A percentile compares a stretch with the other conserved stretches of the same genome.
These are phyloP conservation scores for Adansonia rubrostipa DNA, from an alignment of 441 rosid species.

Conservation along the genomic window DNA sequence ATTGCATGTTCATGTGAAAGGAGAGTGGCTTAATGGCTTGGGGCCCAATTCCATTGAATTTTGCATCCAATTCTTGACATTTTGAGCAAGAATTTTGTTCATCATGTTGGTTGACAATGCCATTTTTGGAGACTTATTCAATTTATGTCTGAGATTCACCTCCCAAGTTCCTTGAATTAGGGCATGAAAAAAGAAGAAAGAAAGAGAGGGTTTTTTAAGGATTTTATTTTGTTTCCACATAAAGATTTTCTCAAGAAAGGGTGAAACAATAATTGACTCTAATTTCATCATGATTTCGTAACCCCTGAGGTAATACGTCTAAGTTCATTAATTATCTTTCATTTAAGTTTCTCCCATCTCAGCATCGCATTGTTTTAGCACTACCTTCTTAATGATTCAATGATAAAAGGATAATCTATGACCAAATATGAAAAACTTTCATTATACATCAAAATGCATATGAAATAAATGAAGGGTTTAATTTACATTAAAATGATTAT, in stretches of 20 bases:
- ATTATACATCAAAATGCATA: too few relatives aligned
- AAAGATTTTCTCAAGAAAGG: background rate
- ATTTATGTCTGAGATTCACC: background rate
- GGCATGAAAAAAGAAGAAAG: background rate
- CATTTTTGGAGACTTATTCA: background rate
- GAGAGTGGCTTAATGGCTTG: slow-evolving; percentile 19
- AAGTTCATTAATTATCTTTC: too few relatives aligned
- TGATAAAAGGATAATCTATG: too few relatives aligned
- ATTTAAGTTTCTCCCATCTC: too few relatives aligned
- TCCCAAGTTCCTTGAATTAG: slow-evolving; percentile 7
- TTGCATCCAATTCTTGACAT: background rate
- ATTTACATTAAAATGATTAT: too few relatives aligned
- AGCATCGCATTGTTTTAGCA: too few relatives aligned
- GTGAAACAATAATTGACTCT: background rate
- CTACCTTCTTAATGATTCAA: too few relatives aligned
- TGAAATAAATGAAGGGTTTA: too few relatives aligned
- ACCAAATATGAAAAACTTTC: too few relatives aligned
- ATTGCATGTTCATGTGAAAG: slow-evolving; percentile 22
- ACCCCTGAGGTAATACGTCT: too few relatives aligned
- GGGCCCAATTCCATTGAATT: slow-evolving; percentile 22
- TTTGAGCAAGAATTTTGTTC: background rate
- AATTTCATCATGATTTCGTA: too few relatives aligned
- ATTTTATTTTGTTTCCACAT: background rate
- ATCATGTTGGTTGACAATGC: background rate
- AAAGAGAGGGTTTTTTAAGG: too few relatives aligned